A percentile compares a stretch with the other conserved stretches of the same genome.
phyloP scores from a whole-genome alignment of 495 filamentous ascomycete genomes.

The Oidiodendron maius region DNA sequence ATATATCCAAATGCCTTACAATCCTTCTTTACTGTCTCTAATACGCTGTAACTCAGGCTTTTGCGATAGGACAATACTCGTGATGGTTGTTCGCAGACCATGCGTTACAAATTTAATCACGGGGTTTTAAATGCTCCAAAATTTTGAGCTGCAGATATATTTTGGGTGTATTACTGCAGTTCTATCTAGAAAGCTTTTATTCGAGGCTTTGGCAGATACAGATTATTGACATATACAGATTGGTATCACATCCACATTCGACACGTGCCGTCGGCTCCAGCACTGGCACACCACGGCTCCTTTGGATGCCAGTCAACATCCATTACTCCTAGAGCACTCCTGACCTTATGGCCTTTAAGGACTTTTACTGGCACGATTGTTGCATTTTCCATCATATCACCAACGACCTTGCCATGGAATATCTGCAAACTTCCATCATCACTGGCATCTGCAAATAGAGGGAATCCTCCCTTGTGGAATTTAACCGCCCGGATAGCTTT shows the following conservation, averaged over 20 bases:
- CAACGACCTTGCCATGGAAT: conserved; percentile 92
- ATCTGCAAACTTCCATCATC: conserved; percentile 93
- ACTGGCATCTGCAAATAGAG: conserved; percentile 86
- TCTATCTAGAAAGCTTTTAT: background rate
- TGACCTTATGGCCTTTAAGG: conserved; percentile 80
- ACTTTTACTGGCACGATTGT: conserved; percentile 95
- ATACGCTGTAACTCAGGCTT: too few species aligned
- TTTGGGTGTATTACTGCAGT: background rate
- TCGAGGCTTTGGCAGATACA: background rate
- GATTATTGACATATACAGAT: background rate
- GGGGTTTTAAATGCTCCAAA: too few species aligned
- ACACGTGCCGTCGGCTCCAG: conserved; percentile 88
- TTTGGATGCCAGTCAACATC: conserved; percentile 92
- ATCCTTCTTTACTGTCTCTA: too few species aligned
- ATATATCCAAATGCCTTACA: too few species aligned
- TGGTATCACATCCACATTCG: conserved; percentile 55
- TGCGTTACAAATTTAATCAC: too few species aligned
- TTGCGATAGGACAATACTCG: too few species aligned
- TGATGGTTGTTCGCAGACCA: too few species aligned
- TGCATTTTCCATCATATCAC: conserved; percentile 90
- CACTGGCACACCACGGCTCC: conserved; percentile 90
- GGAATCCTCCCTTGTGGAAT: conserved; percentile 78
- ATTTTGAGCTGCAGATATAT: too few species aligned
- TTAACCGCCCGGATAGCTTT: conserved; percentile 84
- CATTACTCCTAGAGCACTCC: conserved; percentile 76